A percentile compares a stretch with the other conserved stretches of the same genome.
Evolutionary conservation across 495 filamentous ascomycete genomes (phyloP).

Genomic region (Penicillium robsamsonii): DNA sequence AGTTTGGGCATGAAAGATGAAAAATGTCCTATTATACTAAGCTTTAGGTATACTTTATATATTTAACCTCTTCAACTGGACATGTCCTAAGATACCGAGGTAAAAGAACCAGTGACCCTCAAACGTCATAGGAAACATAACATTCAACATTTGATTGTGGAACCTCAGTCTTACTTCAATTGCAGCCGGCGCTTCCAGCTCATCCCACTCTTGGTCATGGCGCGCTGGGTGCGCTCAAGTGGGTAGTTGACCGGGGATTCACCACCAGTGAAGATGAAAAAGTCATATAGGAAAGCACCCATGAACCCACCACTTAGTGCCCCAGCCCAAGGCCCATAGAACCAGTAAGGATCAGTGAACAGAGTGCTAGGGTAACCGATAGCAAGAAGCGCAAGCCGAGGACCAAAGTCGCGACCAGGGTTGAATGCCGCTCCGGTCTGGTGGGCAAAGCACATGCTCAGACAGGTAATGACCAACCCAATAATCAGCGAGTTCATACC

Average conservation of each 20-base stretch:
- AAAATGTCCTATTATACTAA: not conserved
- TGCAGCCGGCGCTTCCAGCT: slow-evolving; percentile 34
- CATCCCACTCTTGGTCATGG: slow-evolving; percentile 33
- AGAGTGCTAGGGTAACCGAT: slow-evolving; percentile 43
- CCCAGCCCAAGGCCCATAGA: slow-evolving; percentile 51
- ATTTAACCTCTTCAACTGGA: not conserved
- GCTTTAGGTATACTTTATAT: not conserved
- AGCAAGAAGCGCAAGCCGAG: slow-evolving; percentile 41
- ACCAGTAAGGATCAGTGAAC: slow-evolving; percentile 48
- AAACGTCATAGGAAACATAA: not conserved
- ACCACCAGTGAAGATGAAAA: slow-evolving; percentile 52
- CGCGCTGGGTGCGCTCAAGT: slow-evolving; percentile 35
- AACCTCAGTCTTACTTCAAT: slow-evolving; percentile 5
- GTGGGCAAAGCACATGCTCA: slow-evolving; percentile 46
- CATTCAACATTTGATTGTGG: not conserved
- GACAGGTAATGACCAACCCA: slow-evolving; percentile 43
- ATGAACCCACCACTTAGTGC: slow-evolving; percentile 44
- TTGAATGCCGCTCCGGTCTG: slow-evolving; percentile 51
- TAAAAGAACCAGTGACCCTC: not conserved
- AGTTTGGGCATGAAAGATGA: not conserved
- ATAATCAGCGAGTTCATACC: slow-evolving; percentile 53
- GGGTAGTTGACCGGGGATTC: slow-evolving; percentile 54
- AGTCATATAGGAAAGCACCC: slow-evolving; percentile 52
- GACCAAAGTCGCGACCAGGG: slow-evolving; percentile 52
- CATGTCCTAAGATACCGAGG: not conserved